These are phyloP conservation scores for Apocynum venetum DNA, from an alignment of 257 asterid species.

Conservation along the genomic window DNA sequence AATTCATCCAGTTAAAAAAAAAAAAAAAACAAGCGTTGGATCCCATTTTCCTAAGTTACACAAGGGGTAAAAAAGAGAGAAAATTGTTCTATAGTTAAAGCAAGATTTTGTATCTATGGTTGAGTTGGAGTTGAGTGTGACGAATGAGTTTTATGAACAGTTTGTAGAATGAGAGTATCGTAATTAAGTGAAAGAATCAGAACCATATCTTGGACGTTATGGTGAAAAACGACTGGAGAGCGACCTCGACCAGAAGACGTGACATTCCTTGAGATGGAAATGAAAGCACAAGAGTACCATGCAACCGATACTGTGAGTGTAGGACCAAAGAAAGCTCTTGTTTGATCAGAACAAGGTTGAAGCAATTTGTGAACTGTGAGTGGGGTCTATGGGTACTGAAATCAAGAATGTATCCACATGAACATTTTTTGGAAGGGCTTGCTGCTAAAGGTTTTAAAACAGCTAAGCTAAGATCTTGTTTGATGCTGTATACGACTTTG, in stretches of 20 bases:
- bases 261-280: neutral
- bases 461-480: neutral
- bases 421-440: slow-evolving; percentile 8
- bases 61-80: too few species aligned
- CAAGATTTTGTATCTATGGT: neutral
- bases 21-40: too few species aligned
- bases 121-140: neutral
- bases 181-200: neutral
- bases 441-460: neutral
- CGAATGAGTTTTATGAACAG: neutral
- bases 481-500: neutral
- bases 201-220: neutral
- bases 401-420: slow-evolving; percentile 4
- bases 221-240: neutral
- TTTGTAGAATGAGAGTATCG: too few species aligned
- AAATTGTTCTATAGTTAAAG: too few species aligned
- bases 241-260: neutral
- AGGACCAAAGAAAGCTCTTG: neutral
- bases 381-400: slow-evolving; percentile 4
- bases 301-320: neutral
- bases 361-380: neutral
- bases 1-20: too few species aligned
- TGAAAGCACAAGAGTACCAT: neutral
- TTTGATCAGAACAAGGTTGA: slow-evolving; percentile 1
- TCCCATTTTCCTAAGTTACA: too few species aligned